A percentile compares a stretch with the other conserved stretches of the same genome.
phyloP scores from a whole-genome alignment of 306 rosid species.

The Pyrus betulifolia region DNA sequence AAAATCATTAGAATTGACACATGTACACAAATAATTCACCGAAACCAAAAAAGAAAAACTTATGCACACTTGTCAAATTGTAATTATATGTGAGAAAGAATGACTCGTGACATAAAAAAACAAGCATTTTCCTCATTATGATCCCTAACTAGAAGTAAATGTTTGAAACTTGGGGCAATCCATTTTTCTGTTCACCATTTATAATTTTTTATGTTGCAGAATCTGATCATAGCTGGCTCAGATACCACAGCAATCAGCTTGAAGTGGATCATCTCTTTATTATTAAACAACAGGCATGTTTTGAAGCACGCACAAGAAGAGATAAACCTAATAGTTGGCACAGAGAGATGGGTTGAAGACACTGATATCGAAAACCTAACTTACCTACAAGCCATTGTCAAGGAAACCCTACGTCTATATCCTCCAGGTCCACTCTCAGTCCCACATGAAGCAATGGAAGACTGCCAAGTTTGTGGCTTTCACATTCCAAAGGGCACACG shows the following conservation, averaged over 20 bases:
- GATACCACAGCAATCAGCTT: slow-evolving; percentile 40
- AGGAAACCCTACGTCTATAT: slow-evolving; percentile 46
- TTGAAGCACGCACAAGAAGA: slow-evolving; percentile 51
- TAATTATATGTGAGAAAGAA: too few species aligned
- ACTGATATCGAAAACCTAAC: slow-evolving; percentile 26
- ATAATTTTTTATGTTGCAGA: slow-evolving; percentile 18
- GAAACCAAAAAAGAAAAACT: too few species aligned
- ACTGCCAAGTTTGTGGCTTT: slow-evolving; percentile 30
- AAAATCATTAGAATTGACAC: too few species aligned
- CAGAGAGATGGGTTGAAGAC: slow-evolving; percentile 32
- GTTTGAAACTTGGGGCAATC: not conserved
- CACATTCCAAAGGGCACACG: slow-evolving; percentile 41
- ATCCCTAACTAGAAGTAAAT: too few species aligned
- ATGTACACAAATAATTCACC: too few species aligned
- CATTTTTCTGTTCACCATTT: not conserved
- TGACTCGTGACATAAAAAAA: too few species aligned
- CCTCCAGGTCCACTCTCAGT: slow-evolving; percentile 48
- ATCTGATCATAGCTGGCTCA: slow-evolving; percentile 45
- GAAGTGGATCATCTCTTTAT: slow-evolving; percentile 42
- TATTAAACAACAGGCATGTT: slow-evolving; percentile 28
- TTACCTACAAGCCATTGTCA: slow-evolving; percentile 44
- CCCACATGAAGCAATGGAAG: slow-evolving; percentile 54
- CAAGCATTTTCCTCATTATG: too few species aligned
- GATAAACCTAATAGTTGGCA: slow-evolving; percentile 33
- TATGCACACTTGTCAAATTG: too few species aligned